Percentiles rank a stretch among this genome's conserved stretches.
These are phyloP conservation scores for Suillus fuscotomentosus DNA, from an alignment of 768 basidiomycete genomes.

Conservation along the genomic window DNA sequence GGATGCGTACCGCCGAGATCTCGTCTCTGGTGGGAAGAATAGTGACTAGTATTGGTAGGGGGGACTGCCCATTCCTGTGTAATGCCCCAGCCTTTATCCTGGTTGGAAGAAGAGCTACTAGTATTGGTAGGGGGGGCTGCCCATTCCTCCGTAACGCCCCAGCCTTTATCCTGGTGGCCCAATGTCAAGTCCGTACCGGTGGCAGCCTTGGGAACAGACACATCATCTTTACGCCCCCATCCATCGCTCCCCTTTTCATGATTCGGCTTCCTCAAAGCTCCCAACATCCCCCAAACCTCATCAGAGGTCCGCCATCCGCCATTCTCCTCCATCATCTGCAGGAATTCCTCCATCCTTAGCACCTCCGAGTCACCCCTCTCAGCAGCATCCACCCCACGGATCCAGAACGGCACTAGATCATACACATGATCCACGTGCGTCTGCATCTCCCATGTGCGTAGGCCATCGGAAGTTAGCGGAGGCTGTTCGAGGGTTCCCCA, in stretches of 20 bases:
- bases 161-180: conserved; percentile 11
- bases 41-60: background rate
- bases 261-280: conserved; percentile 18
- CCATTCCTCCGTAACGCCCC: conserved; percentile 22
- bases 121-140: background rate
- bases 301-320: conserved; percentile 30
- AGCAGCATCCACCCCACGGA: conserved; percentile 45
- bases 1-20: conserved; percentile 20
- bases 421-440: conserved; percentile 44
- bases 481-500: conserved; percentile 29
- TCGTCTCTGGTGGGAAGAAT: background rate
- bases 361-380: conserved; percentile 37
- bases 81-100: conserved; percentile 18
- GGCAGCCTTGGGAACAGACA: conserved; percentile 11
- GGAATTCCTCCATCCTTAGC: conserved; percentile 43
- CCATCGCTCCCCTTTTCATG: conserved; percentile 3
- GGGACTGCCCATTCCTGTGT: conserved; percentile 16
- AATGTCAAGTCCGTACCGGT: conserved; percentile 20
- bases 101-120: background rate
- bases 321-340: conserved; percentile 38
- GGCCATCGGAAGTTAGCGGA: conserved; percentile 28
- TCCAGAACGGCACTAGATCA: conserved; percentile 57
- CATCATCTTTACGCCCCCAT: conserved; percentile 13
- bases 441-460: conserved; percentile 28
- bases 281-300: conserved; percentile 29